phyloP scores from a whole-genome alignment of 768 basidiomycete genomes.

The Phanerochaete sordida region DNA sequence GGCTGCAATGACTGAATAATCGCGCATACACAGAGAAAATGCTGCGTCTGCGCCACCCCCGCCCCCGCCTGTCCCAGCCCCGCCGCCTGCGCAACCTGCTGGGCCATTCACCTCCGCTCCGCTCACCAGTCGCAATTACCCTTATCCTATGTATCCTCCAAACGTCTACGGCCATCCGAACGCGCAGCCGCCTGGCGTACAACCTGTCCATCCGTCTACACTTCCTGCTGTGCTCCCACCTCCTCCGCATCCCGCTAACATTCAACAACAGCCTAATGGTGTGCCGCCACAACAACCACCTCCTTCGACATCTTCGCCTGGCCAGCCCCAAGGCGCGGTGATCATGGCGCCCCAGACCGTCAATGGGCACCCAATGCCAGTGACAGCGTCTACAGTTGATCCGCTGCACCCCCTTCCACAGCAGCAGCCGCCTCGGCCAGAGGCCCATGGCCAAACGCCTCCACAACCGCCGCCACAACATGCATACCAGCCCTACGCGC shows the following conservation, averaged over 20 bases:
- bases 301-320: background rate
- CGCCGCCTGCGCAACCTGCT: background rate
- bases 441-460: background rate
- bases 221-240: background rate
- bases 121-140: background rate
- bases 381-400: conserved; percentile 10
- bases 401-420: conserved; percentile 5
- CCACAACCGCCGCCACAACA: background rate
- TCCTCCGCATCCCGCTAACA: background rate
- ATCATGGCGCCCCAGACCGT: conserved; percentile 4
- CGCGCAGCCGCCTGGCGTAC: background rate
- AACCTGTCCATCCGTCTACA: background rate
- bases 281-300: background rate
- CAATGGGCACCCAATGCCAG: conserved; percentile 19
- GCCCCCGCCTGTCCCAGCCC: background rate
- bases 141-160: background rate
- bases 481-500: conserved; percentile 26
- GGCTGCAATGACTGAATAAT: background rate
- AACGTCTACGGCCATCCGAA: background rate
- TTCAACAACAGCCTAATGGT: conserved; percentile 6
- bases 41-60: conserved; percentile 1
- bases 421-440: background rate
- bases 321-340: background rate
- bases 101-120: background rate
- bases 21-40: background rate